phyloP scores from a whole-genome alignment of 2,329 filamentous ascomycete genomes.

The Bisporella sp. region DNA sequence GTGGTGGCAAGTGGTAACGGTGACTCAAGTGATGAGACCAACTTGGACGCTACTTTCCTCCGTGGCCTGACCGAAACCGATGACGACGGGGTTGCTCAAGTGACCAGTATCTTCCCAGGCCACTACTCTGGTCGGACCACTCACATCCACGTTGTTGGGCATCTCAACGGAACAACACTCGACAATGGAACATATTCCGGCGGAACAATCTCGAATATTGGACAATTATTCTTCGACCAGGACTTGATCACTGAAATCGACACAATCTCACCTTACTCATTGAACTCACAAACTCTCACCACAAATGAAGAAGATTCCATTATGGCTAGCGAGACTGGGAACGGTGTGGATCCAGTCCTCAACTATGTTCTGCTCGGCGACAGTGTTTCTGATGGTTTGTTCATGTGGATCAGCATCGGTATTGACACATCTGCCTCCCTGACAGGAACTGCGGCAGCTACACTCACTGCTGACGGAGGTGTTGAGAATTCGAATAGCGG shows the following conservation, averaged over 20 bases:
- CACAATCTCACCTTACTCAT: conserved; percentile 36
- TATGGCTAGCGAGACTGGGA: conserved; percentile 37
- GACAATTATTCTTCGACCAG: conserved; percentile 60
- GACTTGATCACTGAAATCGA: conserved; percentile 46
- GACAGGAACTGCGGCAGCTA: too few relatives aligned
- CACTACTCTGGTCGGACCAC: conserved; percentile 37
- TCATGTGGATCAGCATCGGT: conserved; percentile 49
- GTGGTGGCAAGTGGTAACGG: conserved; percentile 37
- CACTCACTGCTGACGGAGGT: too few relatives aligned
- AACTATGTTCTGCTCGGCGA: conserved; percentile 54
- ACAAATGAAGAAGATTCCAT: conserved; percentile 22
- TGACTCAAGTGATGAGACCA: conserved; percentile 29
- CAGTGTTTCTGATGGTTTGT: conserved; percentile 40
- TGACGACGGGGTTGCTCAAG: conserved; percentile 34
- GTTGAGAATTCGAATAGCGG: too few relatives aligned
- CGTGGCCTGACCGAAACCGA: conserved; percentile 36
- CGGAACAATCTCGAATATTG: conserved; percentile 48
- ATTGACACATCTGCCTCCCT: conserved; percentile 29
- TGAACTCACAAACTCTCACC: conserved; percentile 40
- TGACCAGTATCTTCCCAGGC: conserved; percentile 37
- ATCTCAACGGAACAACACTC: conserved; percentile 24
- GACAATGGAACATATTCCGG: conserved; percentile 38
- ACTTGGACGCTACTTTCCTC: conserved; percentile 31
- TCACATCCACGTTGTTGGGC: conserved; percentile 43
- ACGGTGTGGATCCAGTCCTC: conserved; percentile 41